Evolutionary conservation across 208 protist genomes (phyloP).

Genomic region (Leishmania guyanensis): DNA sequence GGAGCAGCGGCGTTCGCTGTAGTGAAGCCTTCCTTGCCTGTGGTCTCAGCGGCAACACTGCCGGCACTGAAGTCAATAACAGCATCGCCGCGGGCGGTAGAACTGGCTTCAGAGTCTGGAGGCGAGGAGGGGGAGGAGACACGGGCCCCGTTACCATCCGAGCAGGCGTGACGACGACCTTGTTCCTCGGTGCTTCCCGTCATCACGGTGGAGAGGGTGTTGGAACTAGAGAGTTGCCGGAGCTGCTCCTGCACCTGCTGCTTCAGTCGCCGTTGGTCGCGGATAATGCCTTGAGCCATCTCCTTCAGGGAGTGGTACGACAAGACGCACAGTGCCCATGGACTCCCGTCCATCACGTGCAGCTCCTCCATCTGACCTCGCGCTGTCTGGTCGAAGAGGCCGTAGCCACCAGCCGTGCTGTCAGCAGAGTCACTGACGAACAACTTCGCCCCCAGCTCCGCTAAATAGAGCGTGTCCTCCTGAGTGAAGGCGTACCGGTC

Average conservation of each 20-base stretch:
- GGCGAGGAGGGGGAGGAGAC: background rate
- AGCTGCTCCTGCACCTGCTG: conserved; percentile 63
- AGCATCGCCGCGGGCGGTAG: conserved; percentile 1
- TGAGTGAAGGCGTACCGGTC: conserved; percentile 51
- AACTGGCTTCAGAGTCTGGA: background rate
- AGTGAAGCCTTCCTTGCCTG: background rate
- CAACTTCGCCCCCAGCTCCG: conserved; percentile 67
- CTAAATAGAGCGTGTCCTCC: conserved; percentile 59
- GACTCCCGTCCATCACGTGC: conserved; percentile 87
- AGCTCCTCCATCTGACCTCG: conserved; percentile 84
- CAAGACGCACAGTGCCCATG: conserved; percentile 74
- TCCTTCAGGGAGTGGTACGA: conserved; percentile 82
- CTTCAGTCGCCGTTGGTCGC: conserved; percentile 65
- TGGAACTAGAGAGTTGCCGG: conserved; percentile 31
- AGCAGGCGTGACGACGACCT: background rate
- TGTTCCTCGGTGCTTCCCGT: conserved; percentile 1
- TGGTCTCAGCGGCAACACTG: background rate
- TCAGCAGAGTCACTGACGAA: conserved; percentile 44
- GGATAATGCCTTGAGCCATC: conserved; percentile 63
- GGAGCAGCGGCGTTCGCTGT: background rate
- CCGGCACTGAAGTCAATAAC: background rate
- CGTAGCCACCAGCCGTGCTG: conserved; percentile 22
- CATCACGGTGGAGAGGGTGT: conserved; percentile 28
- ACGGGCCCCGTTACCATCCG: background rate
- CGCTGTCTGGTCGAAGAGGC: conserved; percentile 49